phyloP scores from a whole-genome alignment of 2,329 filamentous ascomycete genomes.

The Alternaria brassicae region DNA sequence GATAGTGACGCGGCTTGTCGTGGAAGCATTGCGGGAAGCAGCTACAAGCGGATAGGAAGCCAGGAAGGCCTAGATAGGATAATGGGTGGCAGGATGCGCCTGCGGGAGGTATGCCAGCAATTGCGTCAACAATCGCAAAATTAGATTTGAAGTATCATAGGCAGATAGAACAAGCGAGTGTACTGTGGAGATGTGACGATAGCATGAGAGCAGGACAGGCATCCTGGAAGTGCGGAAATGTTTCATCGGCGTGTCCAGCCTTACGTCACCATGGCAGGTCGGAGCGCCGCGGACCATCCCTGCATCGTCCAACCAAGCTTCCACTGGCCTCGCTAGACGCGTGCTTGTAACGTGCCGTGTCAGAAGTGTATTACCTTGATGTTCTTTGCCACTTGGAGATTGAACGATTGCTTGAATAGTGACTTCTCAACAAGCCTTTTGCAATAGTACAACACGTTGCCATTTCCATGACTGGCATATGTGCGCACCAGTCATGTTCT shows the following conservation, averaged over 20 bases:
- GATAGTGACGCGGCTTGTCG: slow-evolving; percentile 41
- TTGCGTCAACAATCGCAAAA: slow-evolving; percentile 15
- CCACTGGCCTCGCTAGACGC: slow-evolving; percentile 3
- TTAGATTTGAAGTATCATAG: slow-evolving; percentile 4
- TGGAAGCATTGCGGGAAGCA: slow-evolving; percentile 34
- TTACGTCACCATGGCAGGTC: slow-evolving; percentile 23
- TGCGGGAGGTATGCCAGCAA: slow-evolving; percentile 7
- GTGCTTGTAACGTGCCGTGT: not conserved
- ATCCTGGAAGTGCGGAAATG: slow-evolving; percentile 18
- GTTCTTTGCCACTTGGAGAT: not conserved
- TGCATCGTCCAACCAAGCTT: slow-evolving; percentile 23
- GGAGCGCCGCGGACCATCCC: not conserved
- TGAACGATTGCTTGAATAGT: not conserved
- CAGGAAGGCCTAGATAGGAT: not conserved
- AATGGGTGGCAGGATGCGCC: not conserved
- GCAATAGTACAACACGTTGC: slow-evolving; percentile 19
- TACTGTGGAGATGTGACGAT: not conserved
- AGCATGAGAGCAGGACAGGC: slow-evolving; percentile 1
- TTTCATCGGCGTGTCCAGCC: slow-evolving; percentile 25
- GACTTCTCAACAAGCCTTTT: not conserved
- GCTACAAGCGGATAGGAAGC: slow-evolving; percentile 10
- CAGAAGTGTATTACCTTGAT: not conserved
- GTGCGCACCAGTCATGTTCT: slow-evolving; percentile 12
- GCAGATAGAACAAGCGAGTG: slow-evolving; percentile 2
- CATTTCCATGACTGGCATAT: slow-evolving; percentile 19